These are phyloP conservation scores for Camellia granthamiana DNA, from an alignment of 148 eudicot species.

Conservation along the genomic window DNA sequence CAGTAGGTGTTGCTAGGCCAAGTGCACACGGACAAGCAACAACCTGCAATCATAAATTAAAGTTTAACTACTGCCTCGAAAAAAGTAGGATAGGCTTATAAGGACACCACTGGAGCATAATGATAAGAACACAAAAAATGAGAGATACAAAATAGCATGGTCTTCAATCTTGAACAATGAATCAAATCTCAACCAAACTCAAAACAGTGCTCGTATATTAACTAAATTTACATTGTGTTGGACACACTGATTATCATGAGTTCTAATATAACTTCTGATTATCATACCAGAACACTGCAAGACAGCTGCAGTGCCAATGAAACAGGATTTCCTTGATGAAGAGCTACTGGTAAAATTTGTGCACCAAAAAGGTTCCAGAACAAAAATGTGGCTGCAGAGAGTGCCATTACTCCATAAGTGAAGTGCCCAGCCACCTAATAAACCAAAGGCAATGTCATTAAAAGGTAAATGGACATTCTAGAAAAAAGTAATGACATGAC, in stretches of 20 bases:
- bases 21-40: slow-evolving; percentile 99
- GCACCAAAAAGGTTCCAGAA: slow-evolving; percentile 89
- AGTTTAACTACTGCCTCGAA: background rate
- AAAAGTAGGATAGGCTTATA: background rate
- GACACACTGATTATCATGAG: background rate
- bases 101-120: background rate
- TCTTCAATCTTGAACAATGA: background rate
- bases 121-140: background rate
- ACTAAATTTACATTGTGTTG: background rate
- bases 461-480: slow-evolving; percentile 6
- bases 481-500: background rate
- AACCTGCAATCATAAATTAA: slow-evolving; percentile 39
- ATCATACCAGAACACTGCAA: slow-evolving; percentile 82
- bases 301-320: slow-evolving; percentile 95
- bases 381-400: slow-evolving; percentile 93
- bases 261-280: background rate
- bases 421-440: slow-evolving; percentile 85
- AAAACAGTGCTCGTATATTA: background rate
- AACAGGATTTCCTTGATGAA: slow-evolving; percentile 69
- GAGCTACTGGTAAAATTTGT: slow-evolving; percentile 57
- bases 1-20: slow-evolving; percentile 98
- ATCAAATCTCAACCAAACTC: background rate
- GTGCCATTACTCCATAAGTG: slow-evolving; percentile 93
- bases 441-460: slow-evolving; percentile 9
- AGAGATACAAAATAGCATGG: background rate